Evolutionary conservation across 2,329 filamentous ascomycete species (phyloP).

Genomic region (Dactylellina drechsleri): DNA sequence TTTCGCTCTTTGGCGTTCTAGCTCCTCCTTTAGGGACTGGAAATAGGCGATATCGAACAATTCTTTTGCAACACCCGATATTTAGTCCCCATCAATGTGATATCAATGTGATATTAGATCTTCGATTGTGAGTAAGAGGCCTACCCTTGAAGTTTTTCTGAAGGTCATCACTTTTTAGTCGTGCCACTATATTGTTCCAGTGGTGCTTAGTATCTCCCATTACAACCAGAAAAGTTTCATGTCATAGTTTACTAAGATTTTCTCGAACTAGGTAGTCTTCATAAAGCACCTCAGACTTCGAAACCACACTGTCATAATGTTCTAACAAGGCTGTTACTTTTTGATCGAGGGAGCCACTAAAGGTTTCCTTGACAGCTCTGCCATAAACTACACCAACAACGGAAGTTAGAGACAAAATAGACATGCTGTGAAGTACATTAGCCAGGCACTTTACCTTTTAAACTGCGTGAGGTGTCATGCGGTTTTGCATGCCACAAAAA

Average conservation of each 20-base stretch:
- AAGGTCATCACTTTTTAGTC: conserved; percentile 10
- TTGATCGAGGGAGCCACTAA: conserved; percentile 17
- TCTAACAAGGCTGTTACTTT: conserved; percentile 6
- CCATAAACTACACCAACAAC: conserved; percentile 8
- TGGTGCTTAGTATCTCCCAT: neutral
- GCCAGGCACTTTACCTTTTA: conserved; percentile 10
- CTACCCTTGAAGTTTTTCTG: conserved; percentile 19
- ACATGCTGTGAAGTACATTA: neutral
- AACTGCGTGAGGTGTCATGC: conserved; percentile 1
- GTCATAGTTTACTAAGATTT: conserved; percentile 4
- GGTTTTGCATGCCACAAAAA: conserved; percentile 37
- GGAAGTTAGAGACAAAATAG: neutral
- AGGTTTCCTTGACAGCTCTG: conserved; percentile 20
- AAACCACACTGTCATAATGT: conserved; percentile 16
- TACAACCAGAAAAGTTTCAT: neutral
- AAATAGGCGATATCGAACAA: conserved; percentile 10
- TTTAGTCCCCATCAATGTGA: neutral
- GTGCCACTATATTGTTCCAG: conserved; percentile 1
- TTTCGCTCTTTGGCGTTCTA: conserved; percentile 1
- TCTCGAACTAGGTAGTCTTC: conserved; percentile 17
- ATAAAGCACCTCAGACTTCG: conserved; percentile 14
- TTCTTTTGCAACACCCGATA: conserved; percentile 13
- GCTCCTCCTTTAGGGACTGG: conserved; percentile 5
- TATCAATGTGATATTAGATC: too few species aligned
- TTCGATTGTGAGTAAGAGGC: neutral